Evolutionary conservation across 805 yeast genomes (phyloP), one percentile per base, ranked within the genome.

Genomic region (Peterozyma toletana): DNA sequence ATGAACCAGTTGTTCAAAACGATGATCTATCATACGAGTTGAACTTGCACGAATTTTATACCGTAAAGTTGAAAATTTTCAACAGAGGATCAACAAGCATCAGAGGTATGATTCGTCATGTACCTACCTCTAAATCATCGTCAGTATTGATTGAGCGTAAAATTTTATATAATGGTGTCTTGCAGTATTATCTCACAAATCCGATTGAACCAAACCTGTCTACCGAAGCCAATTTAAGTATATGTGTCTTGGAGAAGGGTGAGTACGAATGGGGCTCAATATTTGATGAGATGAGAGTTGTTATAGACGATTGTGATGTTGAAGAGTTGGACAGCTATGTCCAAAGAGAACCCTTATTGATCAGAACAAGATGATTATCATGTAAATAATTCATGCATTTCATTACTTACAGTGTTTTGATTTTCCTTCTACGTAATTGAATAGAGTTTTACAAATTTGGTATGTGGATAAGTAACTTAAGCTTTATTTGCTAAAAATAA

Each of bases 221-320:
- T 0, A 42, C 64, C 3, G 64, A 58, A 2, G 63, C 78, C 30
- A 68, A 68, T 18, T 57, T 84, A 35, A 78, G 86, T 7, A 73
- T 82, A 40, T 71, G 82, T 15, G 75, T 87, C 4, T 63, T 90
- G 34, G 90, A 85, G 43, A 71, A 71, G 38, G 98, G 97, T 2
- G 82, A 77, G 39, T 89, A 82, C 56, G 93, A 86, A 57, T 82
- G 96, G 83, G 87, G 90, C 1, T 73, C 75, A 0, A 59, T 78
- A 11, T 67, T 79, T 49, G 85, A 80, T 43, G 76, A 71, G 44
- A 49, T 62, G 46, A 61, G 51, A 1, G 58, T 54, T 11, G 50
- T 48, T 34, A 49, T 48, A 16, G 50, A 47, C 2, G 70, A 33
- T 9, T 43, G 47, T 11, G 37, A 34, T 30, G 10, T 38, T 11